These are phyloP conservation scores for Eucalyptus lansdowneana DNA, from an alignment of 345 rosid species.

Conservation along the genomic window DNA sequence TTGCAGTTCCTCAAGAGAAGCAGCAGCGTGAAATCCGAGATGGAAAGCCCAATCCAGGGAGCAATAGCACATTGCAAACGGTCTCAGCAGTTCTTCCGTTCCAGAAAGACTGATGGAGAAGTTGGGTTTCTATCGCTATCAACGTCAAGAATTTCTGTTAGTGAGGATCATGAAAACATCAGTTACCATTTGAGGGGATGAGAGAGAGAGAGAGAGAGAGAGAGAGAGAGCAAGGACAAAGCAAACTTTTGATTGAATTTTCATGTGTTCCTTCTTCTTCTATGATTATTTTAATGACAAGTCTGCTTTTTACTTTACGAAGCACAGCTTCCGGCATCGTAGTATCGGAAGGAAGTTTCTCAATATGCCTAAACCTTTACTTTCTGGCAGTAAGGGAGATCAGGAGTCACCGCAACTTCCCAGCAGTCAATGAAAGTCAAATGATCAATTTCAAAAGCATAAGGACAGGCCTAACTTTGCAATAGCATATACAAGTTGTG, in stretches of 20 bases:
- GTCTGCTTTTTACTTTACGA: not conserved
- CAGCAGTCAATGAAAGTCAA: not conserved
- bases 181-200: constrained; percentile 39
- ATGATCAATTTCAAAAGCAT: not conserved
- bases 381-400: not conserved
- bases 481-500: not conserved
- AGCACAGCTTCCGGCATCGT: not conserved
- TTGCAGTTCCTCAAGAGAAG: constrained; percentile 48
- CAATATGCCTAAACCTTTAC: not conserved
- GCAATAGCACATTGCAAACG: constrained; percentile 9
- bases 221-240: not conserved
- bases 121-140: constrained; percentile 45
- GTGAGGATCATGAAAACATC: constrained; percentile 45
- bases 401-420: not conserved
- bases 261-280: not conserved
- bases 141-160: constrained; percentile 22
- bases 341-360: not conserved
- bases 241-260: not conserved
- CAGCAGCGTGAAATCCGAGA: constrained; percentile 27
- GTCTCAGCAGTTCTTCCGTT: constrained; percentile 38
- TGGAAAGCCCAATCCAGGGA: constrained; percentile 6
- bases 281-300: not conserved
- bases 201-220: not conserved
- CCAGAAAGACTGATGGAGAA: constrained; percentile 30
- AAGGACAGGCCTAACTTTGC: not conserved